phyloP scores from a whole-genome alignment of 2,329 filamentous ascomycete genomes.

The Trichoderma cornu-damae region DNA sequence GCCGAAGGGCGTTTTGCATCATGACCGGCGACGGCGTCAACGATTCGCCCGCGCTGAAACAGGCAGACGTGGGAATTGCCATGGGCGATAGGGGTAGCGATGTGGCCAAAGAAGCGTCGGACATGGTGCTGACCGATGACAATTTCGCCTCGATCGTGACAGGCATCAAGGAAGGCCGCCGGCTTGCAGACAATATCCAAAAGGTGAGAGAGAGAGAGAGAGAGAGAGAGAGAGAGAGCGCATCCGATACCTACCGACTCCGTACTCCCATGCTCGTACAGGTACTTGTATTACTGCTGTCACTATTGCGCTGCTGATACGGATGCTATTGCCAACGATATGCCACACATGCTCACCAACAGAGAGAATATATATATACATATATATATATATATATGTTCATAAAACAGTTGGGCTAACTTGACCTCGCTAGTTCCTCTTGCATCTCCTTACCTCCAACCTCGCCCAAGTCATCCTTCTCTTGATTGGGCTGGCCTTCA shows the following conservation, averaged over 20 bases:
- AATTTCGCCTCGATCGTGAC: conserved; percentile 78
- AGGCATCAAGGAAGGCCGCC: conserved; percentile 65
- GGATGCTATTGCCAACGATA: no score
- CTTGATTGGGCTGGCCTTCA: conserved; percentile 64
- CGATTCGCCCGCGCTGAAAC: conserved; percentile 66
- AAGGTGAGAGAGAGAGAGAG: no score
- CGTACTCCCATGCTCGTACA: no score
- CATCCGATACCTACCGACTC: no score
- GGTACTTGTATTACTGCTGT: no score
- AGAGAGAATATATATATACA: no score
- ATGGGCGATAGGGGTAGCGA: conserved; percentile 68
- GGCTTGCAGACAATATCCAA: conserved; percentile 68
- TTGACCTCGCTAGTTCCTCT: conserved; percentile 43
- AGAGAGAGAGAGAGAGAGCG: no score
- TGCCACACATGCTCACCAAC: no score
- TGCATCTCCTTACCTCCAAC: conserved; percentile 65
- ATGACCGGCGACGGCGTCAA: conserved; percentile 76
- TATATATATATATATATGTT: no score
- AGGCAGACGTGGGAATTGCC: conserved; percentile 69
- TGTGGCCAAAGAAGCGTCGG: conserved; percentile 74
- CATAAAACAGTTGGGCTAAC: background rate
- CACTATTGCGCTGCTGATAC: no score
- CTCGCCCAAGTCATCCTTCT: conserved; percentile 65
- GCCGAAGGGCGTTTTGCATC: conserved; percentile 62
- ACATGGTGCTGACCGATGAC: conserved; percentile 84